Evolutionary conservation across 805 yeast genomes (phyloP), one percentile per base, ranked within the genome.

Genomic region (Yarrowia bubula): DNA sequence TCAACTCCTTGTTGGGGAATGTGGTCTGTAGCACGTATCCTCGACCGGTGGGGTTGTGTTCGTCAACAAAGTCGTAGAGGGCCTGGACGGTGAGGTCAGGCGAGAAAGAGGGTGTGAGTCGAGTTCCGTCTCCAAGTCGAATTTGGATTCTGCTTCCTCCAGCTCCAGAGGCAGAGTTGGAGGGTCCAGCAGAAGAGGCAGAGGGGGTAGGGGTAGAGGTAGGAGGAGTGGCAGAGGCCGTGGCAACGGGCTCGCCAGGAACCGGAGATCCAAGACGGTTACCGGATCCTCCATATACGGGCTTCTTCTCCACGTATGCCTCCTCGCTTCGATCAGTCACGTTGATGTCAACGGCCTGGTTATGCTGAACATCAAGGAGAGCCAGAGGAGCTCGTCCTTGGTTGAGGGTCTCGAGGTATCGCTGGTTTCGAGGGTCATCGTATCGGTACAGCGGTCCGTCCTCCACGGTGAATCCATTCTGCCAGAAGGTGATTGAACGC

Each of bases 381-480:
- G 88, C 83, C 68, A 93, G 77, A 17, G 99, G 99, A 0, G 97
- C 99, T 66, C 96, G 82, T 9, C 99, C 99, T 65, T 86, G 83
- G 72, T 90, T 89, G 76, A 95, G 82, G 69, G 92, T 95, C 68
- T 86, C 82, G 71, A 95, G 79, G 69, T 90, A 88, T 48, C 81
- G 83, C 55, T 86, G 86, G 74, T 93, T 95, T n/a, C 83, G 85
- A 6, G 97, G 97, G 74, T 95, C 98, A 72, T 93, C 97, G 74
- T 92, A 95, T 66, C 95, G 81, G 74, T 83, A 87, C 65, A 95
- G 81, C 28, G 84, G 84, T 1, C 98, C 98, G 57, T 92, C 97
- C 37, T 95, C 98, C 31, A 95, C 92, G 68, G 91, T 90, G 77
- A 95, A 95, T 1, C 99, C 99, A 72, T 95, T 93, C 70, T 86